Evolutionary conservation across 805 yeast genomes (phyloP).

Genomic region (Wickerhamomyces bisporus): DNA sequence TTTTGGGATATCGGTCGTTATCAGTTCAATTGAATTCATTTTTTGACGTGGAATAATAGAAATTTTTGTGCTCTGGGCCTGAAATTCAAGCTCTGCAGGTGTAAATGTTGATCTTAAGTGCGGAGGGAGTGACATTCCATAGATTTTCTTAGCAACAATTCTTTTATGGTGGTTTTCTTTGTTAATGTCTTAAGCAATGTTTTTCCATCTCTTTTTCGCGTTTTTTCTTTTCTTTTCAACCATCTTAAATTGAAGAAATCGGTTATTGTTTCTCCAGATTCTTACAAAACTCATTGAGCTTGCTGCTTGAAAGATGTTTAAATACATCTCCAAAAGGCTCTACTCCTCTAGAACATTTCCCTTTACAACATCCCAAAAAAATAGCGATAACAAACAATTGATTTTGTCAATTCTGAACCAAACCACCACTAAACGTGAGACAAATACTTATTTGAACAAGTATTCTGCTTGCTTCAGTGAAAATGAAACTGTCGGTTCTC

Average conservation of each 20-base stretch:
- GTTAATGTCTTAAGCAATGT: neutral
- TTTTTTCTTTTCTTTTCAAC: too few species aligned
- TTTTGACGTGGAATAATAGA: constrained; percentile 76
- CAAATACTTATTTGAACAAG: constrained; percentile 69
- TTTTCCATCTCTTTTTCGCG: too few species aligned
- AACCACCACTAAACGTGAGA: constrained; percentile 92
- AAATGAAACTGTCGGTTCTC: constrained; percentile 25
- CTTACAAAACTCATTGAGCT: neutral
- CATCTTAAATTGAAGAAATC: too few species aligned
- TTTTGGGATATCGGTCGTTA: constrained; percentile 56
- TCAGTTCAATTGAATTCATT: constrained; percentile 57
- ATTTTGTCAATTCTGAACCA: constrained; percentile 82
- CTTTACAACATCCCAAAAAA: neutral
- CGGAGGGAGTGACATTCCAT: constrained; percentile 64
- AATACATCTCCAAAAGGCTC: neutral
- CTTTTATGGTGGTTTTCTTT: neutral
- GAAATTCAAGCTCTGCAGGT: constrained; percentile 75
- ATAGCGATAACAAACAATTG: constrained; percentile 53
- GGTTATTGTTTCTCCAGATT: neutral
- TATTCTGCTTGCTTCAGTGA: constrained; percentile 42
- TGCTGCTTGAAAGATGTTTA: neutral
- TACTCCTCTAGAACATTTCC: neutral
- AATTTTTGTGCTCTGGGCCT: constrained; percentile 76
- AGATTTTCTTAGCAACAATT: too few species aligned
- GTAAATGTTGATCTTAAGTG: constrained; percentile 50